Evolutionary conservation across 306 rosid genomes (phyloP).

Genomic region (Malus orientalis): DNA sequence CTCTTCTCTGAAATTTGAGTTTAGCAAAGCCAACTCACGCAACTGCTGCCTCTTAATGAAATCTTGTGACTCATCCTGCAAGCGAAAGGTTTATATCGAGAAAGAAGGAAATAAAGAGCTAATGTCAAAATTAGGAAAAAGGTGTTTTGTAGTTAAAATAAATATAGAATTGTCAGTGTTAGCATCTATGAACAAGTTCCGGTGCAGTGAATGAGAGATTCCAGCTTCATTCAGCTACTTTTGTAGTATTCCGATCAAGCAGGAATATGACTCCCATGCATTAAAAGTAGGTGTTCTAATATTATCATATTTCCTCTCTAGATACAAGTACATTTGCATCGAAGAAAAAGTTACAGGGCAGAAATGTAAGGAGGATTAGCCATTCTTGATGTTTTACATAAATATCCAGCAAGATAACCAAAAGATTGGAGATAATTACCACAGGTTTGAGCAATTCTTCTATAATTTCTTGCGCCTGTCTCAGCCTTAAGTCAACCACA

Average conservation of each 20-base stretch:
- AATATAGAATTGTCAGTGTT: neutral
- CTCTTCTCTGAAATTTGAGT: slow-evolving; percentile 86
- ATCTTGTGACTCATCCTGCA: slow-evolving; percentile 93
- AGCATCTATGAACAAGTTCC: slow-evolving; percentile 14
- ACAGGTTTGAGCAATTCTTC: slow-evolving; percentile 97
- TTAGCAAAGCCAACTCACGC: slow-evolving; percentile 83
- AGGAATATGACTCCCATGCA: slow-evolving; percentile 6
- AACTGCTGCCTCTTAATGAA: slow-evolving; percentile 84
- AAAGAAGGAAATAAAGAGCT: slow-evolving; percentile 2
- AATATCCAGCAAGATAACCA: neutral
- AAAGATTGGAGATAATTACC: slow-evolving; percentile 39
- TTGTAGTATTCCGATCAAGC: neutral
- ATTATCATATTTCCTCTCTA: neutral
- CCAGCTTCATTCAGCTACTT: neutral
- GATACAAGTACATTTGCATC: neutral
- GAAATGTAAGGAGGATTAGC: neutral
- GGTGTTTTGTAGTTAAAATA: neutral
- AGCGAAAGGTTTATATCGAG: slow-evolving; percentile 13
- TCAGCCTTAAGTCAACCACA: slow-evolving; percentile 74
- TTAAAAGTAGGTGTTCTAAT: neutral
- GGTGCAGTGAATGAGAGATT: slow-evolving; percentile 1
- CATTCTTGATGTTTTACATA: neutral
- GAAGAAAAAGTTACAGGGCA: neutral
- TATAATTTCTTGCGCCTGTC: slow-evolving; percentile 93
- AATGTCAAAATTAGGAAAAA: slow-evolving; percentile 1